Evolutionary conservation across 768 basidiomycete genomes (phyloP), one percentile per base, ranked within the genome.

Genomic region (Mycena albidolilacea): DNA sequence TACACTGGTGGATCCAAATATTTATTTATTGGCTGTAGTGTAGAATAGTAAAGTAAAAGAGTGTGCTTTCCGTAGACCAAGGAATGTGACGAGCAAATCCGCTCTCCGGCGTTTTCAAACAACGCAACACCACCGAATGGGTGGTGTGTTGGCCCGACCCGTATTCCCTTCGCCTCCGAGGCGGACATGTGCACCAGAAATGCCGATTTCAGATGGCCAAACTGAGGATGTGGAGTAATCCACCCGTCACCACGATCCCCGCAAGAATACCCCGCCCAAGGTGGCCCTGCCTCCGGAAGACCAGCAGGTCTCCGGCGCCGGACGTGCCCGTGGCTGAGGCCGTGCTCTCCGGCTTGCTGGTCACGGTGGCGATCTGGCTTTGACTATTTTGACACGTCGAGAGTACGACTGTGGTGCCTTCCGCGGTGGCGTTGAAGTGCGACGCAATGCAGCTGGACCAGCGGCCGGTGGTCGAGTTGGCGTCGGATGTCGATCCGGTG

Each of bases 391-490:
- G 61, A 66, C 73, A 75, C 0, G 73, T 67, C 7, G 70, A 46
- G 10, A 75, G 30, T 30, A 30, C 5, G 23, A 71, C 41, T 21
- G 17, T 23, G 14, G 44, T 9, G 30, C 73, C 73, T 19, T 70
- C 69, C 2, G 54, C 0, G 35, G 73, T 69, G 19, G 52, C 61
- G 41, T 68, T 58, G 67, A 71, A 75, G 55, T 71, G 67, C 46
- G 35, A 2, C n/a, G 66, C 14, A 5, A 75, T 44, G 50, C 73
- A 75, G 64, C 43, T 64, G 6, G 73, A 38, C 73, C 73, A 75
- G 9, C 64, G 65, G 11, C 15, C 5, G 48, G 46, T 55, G 30
- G 70, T 75, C 30, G 73, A 64, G 21, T 69, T 66, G 38, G 63
- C 3, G 44, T 23, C 30, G 0, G 57, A 60, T 2, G 44, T n/a